Conservation (phyloP, 345 rosid species). For the Eutrema yunnanense region DNA sequence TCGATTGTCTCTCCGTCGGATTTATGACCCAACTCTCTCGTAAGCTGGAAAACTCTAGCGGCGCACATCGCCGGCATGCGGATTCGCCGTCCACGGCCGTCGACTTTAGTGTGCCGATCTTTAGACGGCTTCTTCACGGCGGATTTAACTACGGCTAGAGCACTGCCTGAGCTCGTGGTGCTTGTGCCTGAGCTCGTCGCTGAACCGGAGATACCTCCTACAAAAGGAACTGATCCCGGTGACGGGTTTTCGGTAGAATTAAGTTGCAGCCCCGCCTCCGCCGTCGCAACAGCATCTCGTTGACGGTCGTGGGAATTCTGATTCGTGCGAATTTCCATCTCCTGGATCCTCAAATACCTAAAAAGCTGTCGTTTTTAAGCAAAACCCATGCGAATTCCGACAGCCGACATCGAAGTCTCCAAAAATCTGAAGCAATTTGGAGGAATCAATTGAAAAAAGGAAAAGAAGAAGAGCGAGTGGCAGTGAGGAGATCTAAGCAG, state of each 20-base stretch:
- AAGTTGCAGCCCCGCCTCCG: conserved; percentile 32
- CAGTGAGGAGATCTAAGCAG: conserved; percentile 21
- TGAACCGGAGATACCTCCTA: conserved; percentile 40
- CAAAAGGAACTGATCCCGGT: conserved; percentile 37
- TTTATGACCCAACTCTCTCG: conserved; percentile 70
- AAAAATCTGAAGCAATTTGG: background rate
- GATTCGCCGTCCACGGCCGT: conserved; percentile 80
- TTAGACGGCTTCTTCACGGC: conserved; percentile 56
- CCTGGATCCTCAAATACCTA: background rate
- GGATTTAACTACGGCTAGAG: conserved; percentile 25
- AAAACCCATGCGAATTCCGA: background rate
- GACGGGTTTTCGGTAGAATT: conserved; percentile 32
- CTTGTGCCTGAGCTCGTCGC: background rate
- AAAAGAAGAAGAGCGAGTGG: conserved; percentile 1
- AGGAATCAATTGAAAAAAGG: background rate
- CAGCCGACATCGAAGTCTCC: background rate
- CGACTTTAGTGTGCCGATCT: conserved; percentile 83
- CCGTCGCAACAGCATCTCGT: conserved; percentile 23
- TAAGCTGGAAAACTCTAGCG: conserved; percentile 75
- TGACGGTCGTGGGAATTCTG: conserved; percentile 29
- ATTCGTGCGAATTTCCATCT: conserved; percentile 26
- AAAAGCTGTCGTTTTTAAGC: background rate
- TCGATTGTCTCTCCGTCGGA: conserved; percentile 85
- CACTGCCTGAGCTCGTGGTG: conserved; percentile 22
- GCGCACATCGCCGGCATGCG: conserved; percentile 89